Conservation (phyloP, 345 rosid species). For the Citropsis articulata region DNA sequence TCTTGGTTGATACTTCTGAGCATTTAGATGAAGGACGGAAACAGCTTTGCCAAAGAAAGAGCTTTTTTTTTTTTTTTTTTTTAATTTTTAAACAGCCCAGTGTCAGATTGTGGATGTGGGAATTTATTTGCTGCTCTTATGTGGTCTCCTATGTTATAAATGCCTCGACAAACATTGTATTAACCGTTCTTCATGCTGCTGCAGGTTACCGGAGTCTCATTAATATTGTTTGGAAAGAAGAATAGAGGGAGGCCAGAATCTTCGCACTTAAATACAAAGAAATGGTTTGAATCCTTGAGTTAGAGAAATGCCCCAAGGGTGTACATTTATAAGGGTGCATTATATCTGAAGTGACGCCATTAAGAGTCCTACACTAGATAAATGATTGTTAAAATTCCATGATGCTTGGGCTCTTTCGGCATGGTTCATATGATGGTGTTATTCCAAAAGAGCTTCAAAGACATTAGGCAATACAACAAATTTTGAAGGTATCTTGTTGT, state of each 20-base stretch:
- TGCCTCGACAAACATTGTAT: not conserved
- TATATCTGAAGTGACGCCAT: slow-evolving; percentile 5
- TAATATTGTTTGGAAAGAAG: slow-evolving; percentile 23
- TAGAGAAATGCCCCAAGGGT: slow-evolving; percentile 8
- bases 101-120: not conserved
- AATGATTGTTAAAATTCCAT: slow-evolving; percentile 4
- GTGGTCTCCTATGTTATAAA: not conserved
- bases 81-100: too few relatives aligned
- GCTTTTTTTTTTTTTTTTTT: not conserved
- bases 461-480: not conserved
- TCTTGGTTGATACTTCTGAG: not conserved
- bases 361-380: not conserved
- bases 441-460: not conserved
- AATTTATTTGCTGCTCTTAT: not conserved
- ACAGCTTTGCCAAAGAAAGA: too few relatives aligned
- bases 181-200: slow-evolving; percentile 9
- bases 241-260: not conserved
- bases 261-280: not conserved
- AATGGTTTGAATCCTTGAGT: slow-evolving; percentile 3
- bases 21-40: not conserved
- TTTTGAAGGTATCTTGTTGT: slow-evolving; percentile 4
- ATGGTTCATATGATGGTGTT: not conserved
- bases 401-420: not conserved
- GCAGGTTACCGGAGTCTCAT: slow-evolving; percentile 92
- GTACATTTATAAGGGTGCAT: not conserved